Conservation (phyloP, 192 early-diverging fungal species). For the Backusella macrospora region DNA sequence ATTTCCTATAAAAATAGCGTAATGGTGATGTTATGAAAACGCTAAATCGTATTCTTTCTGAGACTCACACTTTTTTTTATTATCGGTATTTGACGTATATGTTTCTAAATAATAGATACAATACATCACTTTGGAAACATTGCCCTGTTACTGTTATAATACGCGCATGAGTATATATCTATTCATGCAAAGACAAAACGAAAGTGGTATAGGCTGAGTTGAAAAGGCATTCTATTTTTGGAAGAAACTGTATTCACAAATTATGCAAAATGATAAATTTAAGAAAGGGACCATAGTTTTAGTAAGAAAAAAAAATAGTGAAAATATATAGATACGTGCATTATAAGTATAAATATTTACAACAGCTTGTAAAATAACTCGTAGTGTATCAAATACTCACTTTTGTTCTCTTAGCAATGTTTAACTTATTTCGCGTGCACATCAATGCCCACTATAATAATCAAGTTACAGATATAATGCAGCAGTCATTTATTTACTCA, state of each 20-base stretch:
- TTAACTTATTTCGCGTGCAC: neutral
- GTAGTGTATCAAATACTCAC: neutral
- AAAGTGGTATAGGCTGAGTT: neutral
- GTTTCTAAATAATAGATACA: too few species aligned
- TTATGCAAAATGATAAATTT: neutral
- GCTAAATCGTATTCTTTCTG: too few species aligned
- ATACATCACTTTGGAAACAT: too few species aligned
- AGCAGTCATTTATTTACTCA: neutral
- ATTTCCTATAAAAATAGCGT: too few species aligned
- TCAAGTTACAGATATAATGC: neutral
- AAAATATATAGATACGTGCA: too few species aligned
- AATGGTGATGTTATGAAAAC: too few species aligned
- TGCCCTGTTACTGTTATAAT: too few species aligned
- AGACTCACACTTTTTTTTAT: too few species aligned
- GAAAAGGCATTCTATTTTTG: neutral
- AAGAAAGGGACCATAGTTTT: neutral
- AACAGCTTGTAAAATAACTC: too few species aligned
- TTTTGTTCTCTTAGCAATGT: neutral
- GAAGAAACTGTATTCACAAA: neutral
- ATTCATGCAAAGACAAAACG: neutral
- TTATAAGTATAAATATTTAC: too few species aligned
- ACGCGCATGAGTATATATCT: too few species aligned
- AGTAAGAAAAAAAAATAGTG: neutral
- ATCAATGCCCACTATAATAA: neutral
- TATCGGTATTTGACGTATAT: too few species aligned